A percentile compares a stretch with the other conserved stretches of the same genome.
Evolutionary conservation across 768 basidiomycete genomes (phyloP).

Genomic region (Phanerochaete sordida): DNA sequence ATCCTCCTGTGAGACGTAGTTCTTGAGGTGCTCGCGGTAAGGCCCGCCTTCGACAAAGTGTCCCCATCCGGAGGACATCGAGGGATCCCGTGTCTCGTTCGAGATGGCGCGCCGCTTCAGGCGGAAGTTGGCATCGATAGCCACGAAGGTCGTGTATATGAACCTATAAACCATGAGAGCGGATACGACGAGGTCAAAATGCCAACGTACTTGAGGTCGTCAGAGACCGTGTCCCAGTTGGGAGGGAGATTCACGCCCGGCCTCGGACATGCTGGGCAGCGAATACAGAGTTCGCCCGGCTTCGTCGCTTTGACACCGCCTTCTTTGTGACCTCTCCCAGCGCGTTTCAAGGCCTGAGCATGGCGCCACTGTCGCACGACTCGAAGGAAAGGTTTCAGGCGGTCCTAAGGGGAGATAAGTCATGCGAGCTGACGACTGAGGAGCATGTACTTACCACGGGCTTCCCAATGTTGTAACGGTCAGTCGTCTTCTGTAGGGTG

Average conservation of each 20-base stretch:
- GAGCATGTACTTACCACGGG: too few species aligned
- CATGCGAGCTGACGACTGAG: too few species aligned
- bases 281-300: conserved; percentile 13
- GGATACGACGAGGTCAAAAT: not conserved
- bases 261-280: conserved; percentile 25
- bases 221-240: conserved; percentile 14
- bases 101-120: conserved; percentile 19
- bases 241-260: conserved; percentile 18
- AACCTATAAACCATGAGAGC: conserved; percentile 15
- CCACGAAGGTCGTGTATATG: conserved; percentile 22
- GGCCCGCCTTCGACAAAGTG: conserved; percentile 22
- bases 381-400: conserved; percentile 12
- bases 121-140: conserved; percentile 28
- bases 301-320: conserved; percentile 9
- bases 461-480: not conserved
- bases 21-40: conserved; percentile 19
- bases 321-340: conserved; percentile 19
- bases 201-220: conserved; percentile 9
- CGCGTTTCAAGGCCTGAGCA: conserved; percentile 17
- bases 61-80: conserved; percentile 22
- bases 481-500: not conserved
- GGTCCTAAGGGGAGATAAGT: too few species aligned
- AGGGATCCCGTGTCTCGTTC: conserved; percentile 14
- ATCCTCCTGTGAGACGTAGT: conserved; percentile 14
- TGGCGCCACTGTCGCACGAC: conserved; percentile 19